These are phyloP conservation scores for Luffa aegyptiaca DNA, from an alignment of 306 rosid species.

Conservation along the genomic window DNA sequence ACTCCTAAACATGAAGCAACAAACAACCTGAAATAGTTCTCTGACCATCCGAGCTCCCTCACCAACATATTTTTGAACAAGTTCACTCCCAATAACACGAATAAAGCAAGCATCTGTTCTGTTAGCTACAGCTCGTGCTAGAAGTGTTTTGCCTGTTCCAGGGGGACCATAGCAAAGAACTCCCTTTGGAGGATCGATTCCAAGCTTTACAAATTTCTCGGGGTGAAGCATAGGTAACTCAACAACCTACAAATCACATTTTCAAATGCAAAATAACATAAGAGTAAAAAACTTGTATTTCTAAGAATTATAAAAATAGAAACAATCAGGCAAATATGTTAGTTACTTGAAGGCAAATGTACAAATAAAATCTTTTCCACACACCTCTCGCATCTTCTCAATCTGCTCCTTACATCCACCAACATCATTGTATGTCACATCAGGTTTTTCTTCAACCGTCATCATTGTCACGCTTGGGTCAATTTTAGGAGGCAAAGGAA, in stretches of 20 bases:
- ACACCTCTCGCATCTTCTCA: conserved; percentile 93
- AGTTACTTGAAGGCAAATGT: not conserved
- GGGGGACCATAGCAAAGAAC: conserved; percentile 99
- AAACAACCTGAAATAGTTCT: conserved; percentile 76
- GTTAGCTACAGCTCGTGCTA: conserved; percentile 98
- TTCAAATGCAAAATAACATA: conserved; percentile 11
- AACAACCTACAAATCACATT: conserved; percentile 55
- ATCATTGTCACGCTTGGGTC: conserved; percentile 99
- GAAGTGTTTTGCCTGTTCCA: conserved; percentile 97
- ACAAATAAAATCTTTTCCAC: not conserved
- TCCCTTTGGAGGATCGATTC: conserved; percentile 99
- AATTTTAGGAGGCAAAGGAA: conserved; percentile 95
- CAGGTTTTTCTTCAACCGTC: conserved; percentile 98
- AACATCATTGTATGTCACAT: conserved; percentile 95
- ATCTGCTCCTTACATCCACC: conserved; percentile 98
- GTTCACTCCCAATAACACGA: conserved; percentile 98
- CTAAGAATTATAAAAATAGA: not conserved
- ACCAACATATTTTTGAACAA: conserved; percentile 95
- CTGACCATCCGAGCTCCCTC: conserved; percentile 99
- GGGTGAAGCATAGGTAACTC: conserved; percentile 99
- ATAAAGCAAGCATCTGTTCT: conserved; percentile 98
- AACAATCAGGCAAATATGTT: not conserved
- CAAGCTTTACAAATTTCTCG: conserved; percentile 94
- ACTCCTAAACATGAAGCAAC: not conserved
- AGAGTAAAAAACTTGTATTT: not conserved